Base-by-base conservation (phyloP, 805 yeast species). In the Candida caryicola region DNA sequence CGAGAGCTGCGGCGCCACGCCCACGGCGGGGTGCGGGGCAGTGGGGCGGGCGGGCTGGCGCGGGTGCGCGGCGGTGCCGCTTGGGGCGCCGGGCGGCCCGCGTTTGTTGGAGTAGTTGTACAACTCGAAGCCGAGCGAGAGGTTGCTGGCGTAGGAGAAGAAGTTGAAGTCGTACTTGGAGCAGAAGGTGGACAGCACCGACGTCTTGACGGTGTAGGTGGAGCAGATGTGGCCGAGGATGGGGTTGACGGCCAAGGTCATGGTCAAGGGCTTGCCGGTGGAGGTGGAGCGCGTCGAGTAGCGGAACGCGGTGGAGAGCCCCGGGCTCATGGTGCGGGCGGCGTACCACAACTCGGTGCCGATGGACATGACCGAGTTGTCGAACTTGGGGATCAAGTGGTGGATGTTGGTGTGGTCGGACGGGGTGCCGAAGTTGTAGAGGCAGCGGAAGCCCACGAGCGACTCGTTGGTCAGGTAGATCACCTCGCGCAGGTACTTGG, bases 261-360 rank as follows among this genome's bases (percentile, higher is more conserved):
- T 76, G 0, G 96, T 85, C 45, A 90, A 63, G 0, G 99, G 99
- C 45, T 87, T 84, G 3, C 95, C 95, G 0, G 95, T 85, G 30
- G 85, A 78, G 0, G 93, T 80, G 0, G 96, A 80, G 44, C 86
- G 82, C 0, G 96, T 86, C 1, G 91, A 76, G 57, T 93, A 91
- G 31, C 97, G 65, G 33, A 88, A 58, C 0, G 95, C 91, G 1
- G 95, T 77, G 0, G 96, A 86, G 14, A 90, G 57, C 0, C 97
- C 98, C 0, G 97, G 97, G 42, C 91, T 82, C 74, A 87, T 82
- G 32, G 85, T 82, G 31, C 74, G 59, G 0, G 88, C 78, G 1
- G 95, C 95, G 49, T 84, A 85, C 91, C 96, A 93, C 3, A 88
- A 46, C 62, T 93, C 99, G 7, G 84, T 77, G 1, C 99, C 99